Percentiles rank a stretch among this genome's conserved stretches.
Conservation (phyloP, 2,329 filamentous ascomycete genomes). For the Microdochium bolleyi region DNA sequence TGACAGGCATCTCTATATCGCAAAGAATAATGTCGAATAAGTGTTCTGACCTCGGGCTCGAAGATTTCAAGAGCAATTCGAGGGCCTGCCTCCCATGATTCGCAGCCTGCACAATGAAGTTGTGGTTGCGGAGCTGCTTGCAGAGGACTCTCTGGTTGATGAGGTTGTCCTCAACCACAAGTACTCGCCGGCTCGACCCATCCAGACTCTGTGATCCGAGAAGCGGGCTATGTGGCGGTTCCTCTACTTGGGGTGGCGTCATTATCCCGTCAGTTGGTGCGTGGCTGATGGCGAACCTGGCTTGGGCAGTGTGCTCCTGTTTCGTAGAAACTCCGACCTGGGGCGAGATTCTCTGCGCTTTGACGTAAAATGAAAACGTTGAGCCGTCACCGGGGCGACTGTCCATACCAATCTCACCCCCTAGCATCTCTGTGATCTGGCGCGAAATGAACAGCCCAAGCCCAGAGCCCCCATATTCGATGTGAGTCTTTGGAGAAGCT, state of each 20-base stretch:
- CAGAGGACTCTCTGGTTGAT: slow-evolving; percentile 51
- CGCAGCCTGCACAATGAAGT: slow-evolving; percentile 43
- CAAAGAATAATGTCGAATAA: slow-evolving; percentile 15
- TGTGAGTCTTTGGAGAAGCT: slow-evolving; percentile 66
- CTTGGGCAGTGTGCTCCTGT: slow-evolving; percentile 7
- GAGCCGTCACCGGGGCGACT: slow-evolving; percentile 63
- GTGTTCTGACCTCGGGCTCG: background rate
- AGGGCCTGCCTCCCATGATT: slow-evolving; percentile 50
- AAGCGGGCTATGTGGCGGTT: slow-evolving; percentile 4
- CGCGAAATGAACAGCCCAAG: slow-evolving; percentile 74
- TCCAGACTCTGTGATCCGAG: background rate
- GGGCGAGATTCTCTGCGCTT: slow-evolving; percentile 27
- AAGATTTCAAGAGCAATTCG: slow-evolving; percentile 16
- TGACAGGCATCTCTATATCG: slow-evolving; percentile 19
- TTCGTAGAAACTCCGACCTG: slow-evolving; percentile 5
- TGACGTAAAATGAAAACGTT: slow-evolving; percentile 69
- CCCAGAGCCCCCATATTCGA: slow-evolving; percentile 72
- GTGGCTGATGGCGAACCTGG: slow-evolving; percentile 15
- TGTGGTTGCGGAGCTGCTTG: slow-evolving; percentile 39
- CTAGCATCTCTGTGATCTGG: slow-evolving; percentile 72
- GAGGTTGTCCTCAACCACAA: slow-evolving; percentile 54
- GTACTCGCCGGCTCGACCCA: slow-evolving; percentile 16
- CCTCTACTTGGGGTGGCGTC: slow-evolving; percentile 8
- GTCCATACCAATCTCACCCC: slow-evolving; percentile 69
- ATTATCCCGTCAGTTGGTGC: background rate